Evolutionary conservation across 345 rosid genomes (phyloP).

Genomic region (Gossypioides kirkii): DNA sequence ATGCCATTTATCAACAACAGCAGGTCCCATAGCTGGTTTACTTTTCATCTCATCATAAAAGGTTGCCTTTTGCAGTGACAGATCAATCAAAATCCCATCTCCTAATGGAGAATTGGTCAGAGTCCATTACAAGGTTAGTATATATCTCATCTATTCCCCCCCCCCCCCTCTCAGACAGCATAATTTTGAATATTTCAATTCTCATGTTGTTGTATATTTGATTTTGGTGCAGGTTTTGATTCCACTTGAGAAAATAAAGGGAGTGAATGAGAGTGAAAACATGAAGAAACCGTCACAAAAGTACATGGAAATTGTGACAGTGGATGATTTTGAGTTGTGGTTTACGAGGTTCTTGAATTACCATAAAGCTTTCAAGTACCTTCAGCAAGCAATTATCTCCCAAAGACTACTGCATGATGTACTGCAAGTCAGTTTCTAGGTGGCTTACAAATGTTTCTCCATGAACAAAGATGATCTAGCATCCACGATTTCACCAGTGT

Average conservation of each 20-base stretch:
- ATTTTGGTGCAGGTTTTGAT: slow-evolving; percentile 38
- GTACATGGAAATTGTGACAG: slow-evolving; percentile 60
- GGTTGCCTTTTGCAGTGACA: slow-evolving; percentile 43
- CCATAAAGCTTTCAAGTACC: slow-evolving; percentile 56
- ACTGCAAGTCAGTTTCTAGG: slow-evolving; percentile 19
- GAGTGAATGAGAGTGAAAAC: slow-evolving; percentile 47
- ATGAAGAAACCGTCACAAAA: slow-evolving; percentile 63
- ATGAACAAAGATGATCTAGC: too few species aligned
- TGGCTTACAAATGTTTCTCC: slow-evolving; percentile 8
- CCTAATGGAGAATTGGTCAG: slow-evolving; percentile 37
- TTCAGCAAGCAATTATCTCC: slow-evolving; percentile 49
- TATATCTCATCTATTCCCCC: neutral
- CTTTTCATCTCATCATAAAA: slow-evolving; percentile 42
- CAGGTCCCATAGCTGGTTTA: slow-evolving; percentile 55
- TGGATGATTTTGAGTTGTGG: slow-evolving; percentile 81
- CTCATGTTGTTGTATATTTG: neutral
- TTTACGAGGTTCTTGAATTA: slow-evolving; percentile 79
- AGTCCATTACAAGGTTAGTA: slow-evolving; percentile 42
- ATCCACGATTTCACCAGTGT: too few species aligned
- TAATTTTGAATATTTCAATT: neutral
- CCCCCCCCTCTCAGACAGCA: neutral
- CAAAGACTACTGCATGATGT: slow-evolving; percentile 19
- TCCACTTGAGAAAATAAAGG: slow-evolving; percentile 51
- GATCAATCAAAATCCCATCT: slow-evolving; percentile 35
- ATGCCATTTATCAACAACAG: slow-evolving; percentile 53